Conservation (phyloP, 306 rosid genomes). For the Dryas drummondii region DNA sequence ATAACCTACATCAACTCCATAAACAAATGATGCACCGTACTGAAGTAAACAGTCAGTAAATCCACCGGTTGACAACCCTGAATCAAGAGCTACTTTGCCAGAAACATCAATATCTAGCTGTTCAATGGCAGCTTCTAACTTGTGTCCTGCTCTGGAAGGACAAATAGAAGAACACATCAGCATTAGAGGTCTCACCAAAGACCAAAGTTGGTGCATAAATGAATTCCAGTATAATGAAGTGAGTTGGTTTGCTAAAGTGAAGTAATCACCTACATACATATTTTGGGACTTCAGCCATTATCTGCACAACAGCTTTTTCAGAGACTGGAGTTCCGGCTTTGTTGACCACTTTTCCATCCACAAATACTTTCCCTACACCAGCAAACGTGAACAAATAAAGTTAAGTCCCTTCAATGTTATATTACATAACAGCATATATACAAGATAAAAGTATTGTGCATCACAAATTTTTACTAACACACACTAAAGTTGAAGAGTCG, state of each 20-base stretch:
- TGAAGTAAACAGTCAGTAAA: conserved; percentile 95
- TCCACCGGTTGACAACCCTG: conserved; percentile 95
- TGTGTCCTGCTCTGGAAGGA: conserved; percentile 75
- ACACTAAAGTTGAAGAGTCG: not conserved
- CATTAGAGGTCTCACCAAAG: conserved; percentile 17
- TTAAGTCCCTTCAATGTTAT: not conserved
- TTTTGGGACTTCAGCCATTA: conserved; percentile 85
- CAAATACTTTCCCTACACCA: conserved; percentile 75
- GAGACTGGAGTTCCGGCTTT: conserved; percentile 87
- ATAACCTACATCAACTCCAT: conserved; percentile 93
- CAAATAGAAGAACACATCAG: conserved; percentile 9
- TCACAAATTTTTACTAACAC: not conserved
- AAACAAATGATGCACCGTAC: conserved; percentile 84
- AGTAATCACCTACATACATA: conserved; percentile 97
- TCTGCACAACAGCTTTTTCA: conserved; percentile 75
- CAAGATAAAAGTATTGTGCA: not conserved
- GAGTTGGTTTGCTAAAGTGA: conserved; percentile 29
- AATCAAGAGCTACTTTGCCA: conserved; percentile 88
- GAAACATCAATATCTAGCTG: conserved; percentile 67
- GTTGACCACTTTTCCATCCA: conserved; percentile 73
- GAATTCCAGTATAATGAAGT: conserved; percentile 5
- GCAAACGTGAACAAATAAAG: not conserved
- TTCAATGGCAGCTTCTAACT: conserved; percentile 94
- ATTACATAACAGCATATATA: not conserved
- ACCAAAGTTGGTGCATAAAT: conserved; percentile 10